A percentile compares a stretch with the other conserved stretches of the same genome.
Conservation (phyloP, 139 green algal species). For the Klebsormidium nitens region DNA sequence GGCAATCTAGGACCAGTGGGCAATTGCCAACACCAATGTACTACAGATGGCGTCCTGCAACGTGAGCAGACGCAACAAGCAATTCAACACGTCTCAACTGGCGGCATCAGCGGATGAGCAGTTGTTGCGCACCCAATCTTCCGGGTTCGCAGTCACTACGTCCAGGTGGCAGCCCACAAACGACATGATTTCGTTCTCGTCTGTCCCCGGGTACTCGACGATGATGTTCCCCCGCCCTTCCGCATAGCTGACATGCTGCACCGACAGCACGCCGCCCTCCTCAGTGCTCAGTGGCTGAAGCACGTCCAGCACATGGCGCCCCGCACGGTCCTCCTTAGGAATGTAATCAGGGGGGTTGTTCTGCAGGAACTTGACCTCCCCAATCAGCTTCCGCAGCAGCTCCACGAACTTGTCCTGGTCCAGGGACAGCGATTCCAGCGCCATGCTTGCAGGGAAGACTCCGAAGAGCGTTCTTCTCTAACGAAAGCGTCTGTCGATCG, state of each 20-base stretch:
- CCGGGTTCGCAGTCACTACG: constrained; percentile 69
- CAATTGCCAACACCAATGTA: too few species aligned
- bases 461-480: too few species aligned
- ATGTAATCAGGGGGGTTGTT: constrained; percentile 49
- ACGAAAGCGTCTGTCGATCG: too few species aligned
- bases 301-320: constrained; percentile 58
- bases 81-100: too few species aligned
- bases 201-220: constrained; percentile 53
- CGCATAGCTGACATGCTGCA: constrained; percentile 57
- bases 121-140: constrained; percentile 48
- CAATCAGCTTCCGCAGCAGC: constrained; percentile 56
- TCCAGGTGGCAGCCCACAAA: constrained; percentile 70
- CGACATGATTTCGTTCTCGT: constrained; percentile 45
- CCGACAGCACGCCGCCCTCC: constrained; percentile 51
- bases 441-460: neutral
- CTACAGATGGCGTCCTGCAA: too few species aligned
- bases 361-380: constrained; percentile 50
- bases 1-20: too few species aligned
- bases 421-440: constrained; percentile 1
- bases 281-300: constrained; percentile 51
- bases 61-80: too few species aligned
- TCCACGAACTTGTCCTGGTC: constrained; percentile 45
- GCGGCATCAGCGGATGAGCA: neutral
- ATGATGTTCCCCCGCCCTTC: constrained; percentile 68
- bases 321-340: constrained; percentile 58